Evolutionary conservation across 805 yeast species (phyloP), one percentile per base, ranked within the genome.

Genomic region (Teunomyces lycoperdinae): DNA sequence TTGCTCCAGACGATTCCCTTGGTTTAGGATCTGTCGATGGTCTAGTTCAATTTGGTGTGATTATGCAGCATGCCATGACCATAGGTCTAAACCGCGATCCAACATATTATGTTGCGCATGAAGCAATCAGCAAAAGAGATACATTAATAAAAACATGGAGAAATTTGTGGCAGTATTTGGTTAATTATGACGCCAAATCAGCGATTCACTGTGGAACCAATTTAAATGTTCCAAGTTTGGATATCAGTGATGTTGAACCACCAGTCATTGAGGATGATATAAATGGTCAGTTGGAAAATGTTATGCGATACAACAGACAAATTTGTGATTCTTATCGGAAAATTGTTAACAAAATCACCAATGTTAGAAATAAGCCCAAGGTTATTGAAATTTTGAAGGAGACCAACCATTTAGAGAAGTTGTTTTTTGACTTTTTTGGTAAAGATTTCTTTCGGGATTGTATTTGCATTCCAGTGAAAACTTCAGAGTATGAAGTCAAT

Each of bases 21-120:
- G 77, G 78, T 0, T 52, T 71, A 26, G 66, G 73, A 17, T 70
- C 73, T 6, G 61, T 68, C 0, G 77, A 73, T 50, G 65, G 71
- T 3, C 71, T 68, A 43, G 60, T 70, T 11, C 57, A 71, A 17
- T 63, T 72, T 42, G 74, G 76, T 0, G 60, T 66, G 2, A 64
- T 66, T 5, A 58, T 70, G 9, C 63, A 59, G 28, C 77, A 71
- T 45, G 75, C 77, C 0, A 44, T 68, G 38, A 61, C 74, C 3
- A 70, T 71, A 38, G 77, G 78, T 0, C 56, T 71, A 38, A 65
- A 72, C 50, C 55, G 77, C 9, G 77, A 73, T 49, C 77, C 78
- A 1, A 54, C 62, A 10, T 55, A 47, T 34, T 71, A 62, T 47
- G 47, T 48, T 7, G 54, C 67, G 5, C 70, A 66, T 46, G 66